Evolutionary conservation across 2,329 filamentous ascomycete species (phyloP), one percentile per base, ranked within the genome.

Genomic region (Ophiocordyceps camponoti-leonardi): DNA sequence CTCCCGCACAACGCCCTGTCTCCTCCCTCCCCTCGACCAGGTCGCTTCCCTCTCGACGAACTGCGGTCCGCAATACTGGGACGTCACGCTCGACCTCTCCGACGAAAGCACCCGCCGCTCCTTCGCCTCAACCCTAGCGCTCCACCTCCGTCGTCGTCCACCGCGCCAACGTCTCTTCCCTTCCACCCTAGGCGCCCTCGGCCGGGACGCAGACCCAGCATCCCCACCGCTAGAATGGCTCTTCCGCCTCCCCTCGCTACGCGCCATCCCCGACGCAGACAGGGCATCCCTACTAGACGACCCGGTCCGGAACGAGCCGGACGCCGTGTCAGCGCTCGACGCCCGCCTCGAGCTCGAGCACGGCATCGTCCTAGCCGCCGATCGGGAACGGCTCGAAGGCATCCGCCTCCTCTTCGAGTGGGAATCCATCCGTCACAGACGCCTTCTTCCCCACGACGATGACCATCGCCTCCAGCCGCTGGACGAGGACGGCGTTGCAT

Each of bases 61-160:
- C 2, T 70, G 70, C 6, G 71, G 77, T 1, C 71, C 78, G 5
- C 69, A 71, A 4, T 90, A 86, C 65, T 95, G 88, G 88, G 81
- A 85, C 40, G 71, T 93, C 3, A 77, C 79, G 6, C 68, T 94
- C 4, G 80, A 92, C 56, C 86, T 95, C 50, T 66, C 69, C 44
- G 77, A 83, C 47, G 67, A 79, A 0, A 61, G 67, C 0, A 74
- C 92, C 43, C 67, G 75, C 5, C 62, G 71, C 1, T 75, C 79
- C 4, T 66, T 94, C 64, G 66, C 66, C 12, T 67, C 69, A 19
- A 79, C 80, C 23, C 86, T 93, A 53, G 83, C 77, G 1, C 66
- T 95, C 40, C 80, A 79, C 54, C 77, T 94, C 5, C 76, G 83
- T 18, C 72, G 83, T 16, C 77, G 86, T 46, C 74, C 81, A 14